Percentiles rank a stretch among this genome's conserved stretches.
Conservation (phyloP, 129 eudicot genomes). For the Helianthus tuberosus region DNA sequence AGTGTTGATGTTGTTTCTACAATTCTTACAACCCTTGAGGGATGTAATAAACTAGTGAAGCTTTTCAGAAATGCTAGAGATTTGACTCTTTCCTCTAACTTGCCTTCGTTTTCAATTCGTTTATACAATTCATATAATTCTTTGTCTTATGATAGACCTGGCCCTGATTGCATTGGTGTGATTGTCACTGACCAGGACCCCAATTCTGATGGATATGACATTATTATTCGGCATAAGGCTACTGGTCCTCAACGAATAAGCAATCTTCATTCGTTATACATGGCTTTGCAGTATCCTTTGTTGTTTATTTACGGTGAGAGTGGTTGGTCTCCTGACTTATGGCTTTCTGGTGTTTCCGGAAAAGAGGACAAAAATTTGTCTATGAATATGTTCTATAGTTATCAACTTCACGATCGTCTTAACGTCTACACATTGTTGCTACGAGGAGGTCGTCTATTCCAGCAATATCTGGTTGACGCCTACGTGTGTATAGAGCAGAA, state of each 20-base stretch:
- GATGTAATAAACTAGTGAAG: too few species aligned
- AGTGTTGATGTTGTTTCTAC: too few species aligned
- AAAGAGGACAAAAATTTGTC: too few species aligned
- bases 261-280: background rate
- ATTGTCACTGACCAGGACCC: too few species aligned
- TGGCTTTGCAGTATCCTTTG: background rate
- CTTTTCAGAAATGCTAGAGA: too few species aligned
- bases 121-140: too few species aligned
- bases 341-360: too few species aligned
- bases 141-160: too few species aligned
- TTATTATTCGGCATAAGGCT: background rate
- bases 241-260: background rate
- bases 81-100: too few species aligned
- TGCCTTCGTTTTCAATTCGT: too few species aligned
- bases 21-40: too few species aligned
- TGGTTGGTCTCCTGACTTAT: background rate
- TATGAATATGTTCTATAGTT: background rate
- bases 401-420: background rate
- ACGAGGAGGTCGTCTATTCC: background rate
- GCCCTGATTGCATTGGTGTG: too few species aligned
- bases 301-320: background rate
- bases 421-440: background rate
- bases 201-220: background rate
- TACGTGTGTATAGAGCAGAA: background rate
- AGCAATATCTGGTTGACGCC: background rate